phyloP scores from a whole-genome alignment of 1,139 yeast species.

The Hanseniaspora gamundiae region DNA sequence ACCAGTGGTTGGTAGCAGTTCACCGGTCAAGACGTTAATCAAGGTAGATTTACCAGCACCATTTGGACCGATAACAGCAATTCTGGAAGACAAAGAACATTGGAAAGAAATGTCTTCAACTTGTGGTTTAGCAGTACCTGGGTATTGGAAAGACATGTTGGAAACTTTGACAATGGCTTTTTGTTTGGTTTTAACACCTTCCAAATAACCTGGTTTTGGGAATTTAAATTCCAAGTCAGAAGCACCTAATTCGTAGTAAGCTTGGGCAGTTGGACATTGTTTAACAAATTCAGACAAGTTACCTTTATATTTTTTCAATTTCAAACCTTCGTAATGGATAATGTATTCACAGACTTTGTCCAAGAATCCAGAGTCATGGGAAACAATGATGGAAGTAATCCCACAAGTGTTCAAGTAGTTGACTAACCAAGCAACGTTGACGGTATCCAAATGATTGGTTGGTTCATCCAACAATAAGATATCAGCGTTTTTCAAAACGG shows the following conservation, averaged over 20 bases:
- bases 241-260: slow-evolving; percentile 97
- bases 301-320: slow-evolving; percentile 99
- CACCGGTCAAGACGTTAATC: slow-evolving; percentile 98
- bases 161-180: slow-evolving; percentile 98
- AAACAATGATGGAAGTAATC: slow-evolving; percentile 93
- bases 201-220: slow-evolving; percentile 99
- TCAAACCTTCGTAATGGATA: slow-evolving; percentile 99
- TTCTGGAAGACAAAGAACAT: slow-evolving; percentile 97
- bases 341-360: slow-evolving; percentile 96
- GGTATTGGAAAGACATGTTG: slow-evolving; percentile 97
- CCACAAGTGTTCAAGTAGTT: slow-evolving; percentile 98
- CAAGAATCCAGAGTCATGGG: slow-evolving; percentile 99
- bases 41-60: slow-evolving; percentile 99
- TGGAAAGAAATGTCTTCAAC: slow-evolving; percentile 85
- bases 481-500: slow-evolving; percentile 97
- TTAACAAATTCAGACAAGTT: slow-evolving; percentile 96
- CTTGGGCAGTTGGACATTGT: slow-evolving; percentile 97
- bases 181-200: slow-evolving; percentile 99
- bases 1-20: slow-evolving; percentile 93
- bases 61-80: slow-evolving; percentile 99
- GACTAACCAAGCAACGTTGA: slow-evolving; percentile 98
- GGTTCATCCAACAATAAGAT: slow-evolving; percentile 98
- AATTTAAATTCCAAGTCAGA: slow-evolving; percentile 89
- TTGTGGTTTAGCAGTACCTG: slow-evolving; percentile 97
- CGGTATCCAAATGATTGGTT: slow-evolving; percentile 99